Evolutionary conservation across 1,139 yeast species (phyloP), one percentile per base, ranked within the genome.

Genomic region (Saccharomyces hybrid): DNA sequence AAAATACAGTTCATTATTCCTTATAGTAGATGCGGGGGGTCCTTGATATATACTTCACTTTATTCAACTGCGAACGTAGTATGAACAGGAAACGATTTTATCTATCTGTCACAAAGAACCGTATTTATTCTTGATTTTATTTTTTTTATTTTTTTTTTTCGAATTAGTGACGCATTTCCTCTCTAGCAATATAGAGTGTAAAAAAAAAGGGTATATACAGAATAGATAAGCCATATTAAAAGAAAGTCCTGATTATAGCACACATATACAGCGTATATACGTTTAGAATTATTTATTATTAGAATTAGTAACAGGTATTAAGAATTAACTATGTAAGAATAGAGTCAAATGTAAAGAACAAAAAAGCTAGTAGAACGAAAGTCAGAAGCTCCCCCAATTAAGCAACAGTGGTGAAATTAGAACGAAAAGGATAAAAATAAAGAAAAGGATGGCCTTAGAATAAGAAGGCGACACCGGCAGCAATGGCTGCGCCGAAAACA

Each of bases 401-500:
- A 38, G 4, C 44, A 38, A 20, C 44, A 13, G 44, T 38, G 0
- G 11, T 16, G 25, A 2, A 16, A 38, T 20, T 38, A 38, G 25
- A 38, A 38, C 5, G 44, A 38, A 16, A 13, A 6, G 23, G 23
- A 20, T 20, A 20, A 20, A 38, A 9, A 2, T 4, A 38, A 5
- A 16, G n/a, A 20, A 38, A 38, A 16, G 11, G 11, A 9, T 38
- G 44, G 16, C 57, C 73, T 79, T 82, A 82, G 76, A 82, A 79
- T 67, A 81, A 76, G 72, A 83, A 77, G 69, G 84, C 88, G 66
- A 82, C 81, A 74, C 85, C 87, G 66, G 85, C 88, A 64, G 86
- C 88, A 62, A 82, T 83, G 68, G 83, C 85, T 70, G 86, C 88
- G 74, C 86, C 88, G 71, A 82, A 77, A 67, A 79, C 77, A 74